These are phyloP conservation scores for Backusella tarrabulga DNA, from an alignment of 192 early-diverging fungal species.

Conservation along the genomic window DNA sequence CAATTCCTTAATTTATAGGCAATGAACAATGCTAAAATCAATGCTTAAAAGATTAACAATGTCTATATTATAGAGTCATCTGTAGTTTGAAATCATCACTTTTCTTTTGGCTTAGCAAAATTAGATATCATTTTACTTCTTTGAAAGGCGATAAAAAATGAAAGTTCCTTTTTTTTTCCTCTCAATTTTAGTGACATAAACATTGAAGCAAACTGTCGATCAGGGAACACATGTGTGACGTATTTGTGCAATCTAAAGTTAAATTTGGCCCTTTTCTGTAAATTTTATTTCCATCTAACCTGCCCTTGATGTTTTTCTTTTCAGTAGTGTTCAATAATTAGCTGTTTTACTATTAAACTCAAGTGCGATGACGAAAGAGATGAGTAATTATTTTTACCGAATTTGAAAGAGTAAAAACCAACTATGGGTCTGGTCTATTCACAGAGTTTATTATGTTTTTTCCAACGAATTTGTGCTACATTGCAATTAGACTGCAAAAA, in stretches of 20 bases:
- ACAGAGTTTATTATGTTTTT: not conserved
- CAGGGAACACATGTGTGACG: not conserved
- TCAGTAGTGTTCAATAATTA: not conserved
- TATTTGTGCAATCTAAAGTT: not conserved
- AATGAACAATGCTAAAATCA: not conserved
- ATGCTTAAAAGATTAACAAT: not conserved
- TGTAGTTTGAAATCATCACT: not conserved
- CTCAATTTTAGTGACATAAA: not conserved
- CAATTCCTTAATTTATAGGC: not conserved
- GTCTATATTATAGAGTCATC: not conserved
- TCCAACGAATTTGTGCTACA: not conserved
- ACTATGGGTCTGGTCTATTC: not conserved
- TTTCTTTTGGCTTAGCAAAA: not conserved
- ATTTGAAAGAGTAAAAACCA: not conserved
- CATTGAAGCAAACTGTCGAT: not conserved
- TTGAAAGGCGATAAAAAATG: not conserved
- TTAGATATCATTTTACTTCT: not conserved
- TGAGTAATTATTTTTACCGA: not conserved
- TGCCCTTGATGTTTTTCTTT: not conserved
- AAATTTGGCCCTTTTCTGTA: not conserved
- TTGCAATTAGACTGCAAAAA: not conserved
- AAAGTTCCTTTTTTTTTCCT: not conserved
- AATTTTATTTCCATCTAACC: not conserved
- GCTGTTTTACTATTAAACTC: not conserved
- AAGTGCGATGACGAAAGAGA: not conserved